phyloP scores from a whole-genome alignment of 441 rosid species.

The Erodium moschatum region DNA sequence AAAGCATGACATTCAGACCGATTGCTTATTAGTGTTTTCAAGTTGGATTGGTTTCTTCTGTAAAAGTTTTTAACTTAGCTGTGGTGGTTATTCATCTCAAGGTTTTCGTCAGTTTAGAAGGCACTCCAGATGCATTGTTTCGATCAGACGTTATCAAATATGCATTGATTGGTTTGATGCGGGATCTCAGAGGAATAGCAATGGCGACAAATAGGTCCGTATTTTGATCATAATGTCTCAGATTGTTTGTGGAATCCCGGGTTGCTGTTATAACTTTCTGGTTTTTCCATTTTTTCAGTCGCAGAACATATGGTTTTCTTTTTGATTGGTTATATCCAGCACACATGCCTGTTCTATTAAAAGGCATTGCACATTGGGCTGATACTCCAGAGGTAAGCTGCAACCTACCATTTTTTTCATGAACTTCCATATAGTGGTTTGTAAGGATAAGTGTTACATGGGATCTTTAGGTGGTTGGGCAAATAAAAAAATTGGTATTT shows the following conservation, averaged over 20 bases:
- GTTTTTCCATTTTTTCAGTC: conserved; percentile 41
- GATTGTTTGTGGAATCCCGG: not conserved
- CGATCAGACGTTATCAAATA: conserved; percentile 85
- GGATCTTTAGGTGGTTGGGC: no score
- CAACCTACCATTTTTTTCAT: not conserved
- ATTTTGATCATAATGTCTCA: not conserved
- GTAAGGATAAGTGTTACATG: not conserved
- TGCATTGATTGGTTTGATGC: conserved; percentile 89
- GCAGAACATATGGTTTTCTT: conserved; percentile 81
- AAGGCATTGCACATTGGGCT: conserved; percentile 83
- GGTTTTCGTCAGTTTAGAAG: conserved; percentile 75
- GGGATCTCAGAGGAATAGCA: conserved; percentile 93
- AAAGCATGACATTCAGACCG: not conserved
- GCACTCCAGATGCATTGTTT: conserved; percentile 82
- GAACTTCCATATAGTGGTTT: conserved; percentile 6
- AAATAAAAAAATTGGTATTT: no score
- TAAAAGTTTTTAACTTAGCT: conserved; percentile 2
- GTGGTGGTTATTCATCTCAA: conserved; percentile 27
- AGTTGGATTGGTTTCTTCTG: not conserved
- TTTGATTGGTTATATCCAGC: conserved; percentile 98
- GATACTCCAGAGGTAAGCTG: conserved; percentile 90
- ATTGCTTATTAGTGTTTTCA: conserved; percentile 3
- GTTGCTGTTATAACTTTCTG: not conserved
- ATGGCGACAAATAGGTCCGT: conserved; percentile 92
- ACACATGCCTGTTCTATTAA: conserved; percentile 89